Base-by-base conservation (phyloP, 2,329 filamentous ascomycete species). In the Fusarium fujikuroi region DNA sequence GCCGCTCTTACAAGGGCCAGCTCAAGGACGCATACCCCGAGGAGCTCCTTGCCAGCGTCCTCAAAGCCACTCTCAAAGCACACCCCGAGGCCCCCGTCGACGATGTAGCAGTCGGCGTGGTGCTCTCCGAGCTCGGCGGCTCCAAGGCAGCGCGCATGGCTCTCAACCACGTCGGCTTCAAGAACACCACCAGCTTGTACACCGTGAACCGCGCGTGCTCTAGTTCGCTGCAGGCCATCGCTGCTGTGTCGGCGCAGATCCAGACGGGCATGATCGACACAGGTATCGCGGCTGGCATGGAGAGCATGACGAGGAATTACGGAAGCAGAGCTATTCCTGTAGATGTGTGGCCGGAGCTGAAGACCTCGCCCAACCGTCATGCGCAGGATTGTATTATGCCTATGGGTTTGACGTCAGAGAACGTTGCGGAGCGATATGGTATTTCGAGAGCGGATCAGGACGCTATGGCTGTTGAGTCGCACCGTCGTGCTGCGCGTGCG, bases 251-350 rank as follows among this genome's bases (percentile, higher is more conserved):
- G 9, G 90, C 92, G 64, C 87, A 92, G 70, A 96, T 98, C 76
- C 88, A 90, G n/a, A 86, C 88, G 0, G 94, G 93, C 3, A 88
- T 89, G 75, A 92, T 95, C 58, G 88, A 91, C 70, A 86, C 88
- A 1, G 95, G 94, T 67, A 90, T 98, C 70, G 95, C 91, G 15
- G 95, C 93, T 4, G 95, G 95, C 36, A 97, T 97, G 93, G 95
- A 98, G 88, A 95, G 92, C 84, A 98, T 98, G 95, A 97, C 94
- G 72, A 85, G 92, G 74, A 97, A 97, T 84, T 98, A 98, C 83
- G 95, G 92, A 58, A 90, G 86, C 32, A 86, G 91, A 64, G 95
- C 95, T n/a, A 96, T 98, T 47, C 95, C 95, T 0, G 91, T 91
- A 1, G 89, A 94, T 72, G 83, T 94, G 16, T 97, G 94, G 94